Base-by-base conservation (phyloP, 495 filamentous ascomycete genomes). In the Diplogelasinospora grovesii region DNA sequence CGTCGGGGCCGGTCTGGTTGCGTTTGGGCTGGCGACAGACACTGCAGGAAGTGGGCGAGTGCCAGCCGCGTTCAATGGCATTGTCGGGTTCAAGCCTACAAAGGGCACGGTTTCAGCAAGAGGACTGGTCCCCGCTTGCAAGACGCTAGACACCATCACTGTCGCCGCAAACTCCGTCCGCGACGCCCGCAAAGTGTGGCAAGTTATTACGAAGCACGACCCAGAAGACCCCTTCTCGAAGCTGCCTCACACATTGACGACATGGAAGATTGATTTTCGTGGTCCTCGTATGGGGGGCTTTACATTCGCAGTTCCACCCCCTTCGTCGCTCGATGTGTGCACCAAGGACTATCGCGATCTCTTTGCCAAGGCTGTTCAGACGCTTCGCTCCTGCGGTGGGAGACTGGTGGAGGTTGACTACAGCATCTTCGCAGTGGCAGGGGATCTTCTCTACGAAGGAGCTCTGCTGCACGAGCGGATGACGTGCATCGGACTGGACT, bases 51-150 rank as follows among this genome's bases (percentile, higher is more conserved):
- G 73, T 5, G 77, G 77, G 6, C 66, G 80, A 21, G 69, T 82
- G 1, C 80, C 80, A 2, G 71, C 80, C 1, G 69, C 66, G 0
- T 77, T 80, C 57, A 82, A 82, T 54, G 76, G 75, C 20, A 60
- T 84, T 22, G 68, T 80, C n/a, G 80, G 80, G 11, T 78, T 76
- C 57, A 84, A 84, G 47, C 80, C 80, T 2, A 84, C 80, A 2
- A 73, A 77, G 39, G 79, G 80, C 8, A 74, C 76, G 3, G 59
- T 84, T 27, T 77, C 74, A 3, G 69, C 73, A 15, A 50, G 57
- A 3, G 80, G 80, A 4, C 69, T 82, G 3, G 65, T 69, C 10
- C 79, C 79, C 10, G 80, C 80, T 19, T 82, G 75, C 47, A 59
- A 69, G n/a, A 75, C 68, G 2, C 65, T 81, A 10, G 79, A 83